Evolutionary conservation across 768 basidiomycete species (phyloP).

Genomic region (Dioszegia hungarica): DNA sequence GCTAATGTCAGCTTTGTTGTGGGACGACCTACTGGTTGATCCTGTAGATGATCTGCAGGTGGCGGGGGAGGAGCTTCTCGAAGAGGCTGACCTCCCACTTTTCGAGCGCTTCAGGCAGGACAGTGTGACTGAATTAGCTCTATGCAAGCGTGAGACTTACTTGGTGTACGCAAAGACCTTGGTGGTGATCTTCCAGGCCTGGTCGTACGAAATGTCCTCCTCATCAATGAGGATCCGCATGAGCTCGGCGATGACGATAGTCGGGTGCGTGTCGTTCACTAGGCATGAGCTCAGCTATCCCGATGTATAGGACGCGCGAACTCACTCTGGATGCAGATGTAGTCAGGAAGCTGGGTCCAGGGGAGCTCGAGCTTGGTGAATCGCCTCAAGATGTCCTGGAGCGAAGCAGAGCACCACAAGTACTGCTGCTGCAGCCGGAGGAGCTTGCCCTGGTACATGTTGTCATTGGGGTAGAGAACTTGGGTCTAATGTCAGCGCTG

Average conservation of each 20-base stretch:
- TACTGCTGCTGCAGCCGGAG: slow-evolving; percentile 90
- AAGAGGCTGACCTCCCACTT: slow-evolving; percentile 90
- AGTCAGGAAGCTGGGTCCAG: slow-evolving; percentile 75
- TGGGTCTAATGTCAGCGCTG: slow-evolving; percentile 56
- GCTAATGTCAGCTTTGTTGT: slow-evolving; percentile 8
- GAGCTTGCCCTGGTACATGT: slow-evolving; percentile 55
- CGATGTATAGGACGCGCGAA: not conserved
- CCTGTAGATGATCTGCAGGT: slow-evolving; percentile 36
- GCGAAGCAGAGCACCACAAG: slow-evolving; percentile 71
- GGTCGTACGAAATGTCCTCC: slow-evolving; percentile 75
- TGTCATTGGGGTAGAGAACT: slow-evolving; percentile 94
- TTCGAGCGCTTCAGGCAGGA: slow-evolving; percentile 64
- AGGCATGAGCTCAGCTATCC: not conserved
- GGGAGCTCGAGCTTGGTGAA: slow-evolving; percentile 77
- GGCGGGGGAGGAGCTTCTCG: slow-evolving; percentile 76
- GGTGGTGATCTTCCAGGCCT: slow-evolving; percentile 82
- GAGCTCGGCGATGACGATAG: slow-evolving; percentile 87
- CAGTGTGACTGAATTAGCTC: slow-evolving; percentile 49
- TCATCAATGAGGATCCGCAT: slow-evolving; percentile 85
- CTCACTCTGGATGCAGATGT: slow-evolving; percentile 70
- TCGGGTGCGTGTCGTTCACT: slow-evolving; percentile 76
- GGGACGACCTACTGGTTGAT: slow-evolving; percentile 31
- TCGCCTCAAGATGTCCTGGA: slow-evolving; percentile 74
- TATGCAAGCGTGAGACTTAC: slow-evolving; percentile 51
- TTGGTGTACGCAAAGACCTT: slow-evolving; percentile 95